Conservation (phyloP, 2,329 filamentous ascomycete species). For the Chalaropsis thielavioides region DNA sequence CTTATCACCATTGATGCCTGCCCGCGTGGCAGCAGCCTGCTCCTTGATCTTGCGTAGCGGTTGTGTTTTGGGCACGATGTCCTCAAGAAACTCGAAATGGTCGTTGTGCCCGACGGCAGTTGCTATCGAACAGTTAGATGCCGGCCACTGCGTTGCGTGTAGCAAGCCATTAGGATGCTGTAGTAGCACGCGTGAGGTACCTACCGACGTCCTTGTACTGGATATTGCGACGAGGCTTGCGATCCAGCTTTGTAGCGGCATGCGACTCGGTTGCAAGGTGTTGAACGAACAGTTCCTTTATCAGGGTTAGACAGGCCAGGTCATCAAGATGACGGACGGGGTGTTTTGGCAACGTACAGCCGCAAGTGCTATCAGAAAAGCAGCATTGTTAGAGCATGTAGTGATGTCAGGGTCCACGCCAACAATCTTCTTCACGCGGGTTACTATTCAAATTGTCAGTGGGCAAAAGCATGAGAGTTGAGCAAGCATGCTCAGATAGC, state of each 20-base stretch:
- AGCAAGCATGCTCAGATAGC: constrained; percentile 22
- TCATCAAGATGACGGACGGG: constrained; percentile 1
- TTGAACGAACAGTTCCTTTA: constrained; percentile 85
- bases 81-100: constrained; percentile 86
- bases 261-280: constrained; percentile 75
- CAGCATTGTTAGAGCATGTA: constrained; percentile 82
- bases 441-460: constrained; percentile 42
- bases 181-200: constrained; percentile 19
- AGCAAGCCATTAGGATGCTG: not conserved
- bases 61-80: constrained; percentile 76
- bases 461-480: not conserved
- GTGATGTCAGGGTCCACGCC: constrained; percentile 71
- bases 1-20: constrained; percentile 32
- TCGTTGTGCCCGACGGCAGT: constrained; percentile 77
- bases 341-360: constrained; percentile 40
- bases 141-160: not conserved
- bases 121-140: constrained; percentile 31
- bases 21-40: constrained; percentile 36
- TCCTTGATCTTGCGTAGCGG: constrained; percentile 69
- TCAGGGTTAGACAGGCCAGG: constrained; percentile 14
- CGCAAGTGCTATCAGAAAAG: constrained; percentile 84
- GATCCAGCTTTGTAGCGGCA: constrained; percentile 77
- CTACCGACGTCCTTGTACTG: constrained; percentile 88
- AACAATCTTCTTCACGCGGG: constrained; percentile 92
- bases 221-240: constrained; percentile 82